Conservation (phyloP, 2,329 filamentous ascomycete species). For the Escovopsis sp. region DNA sequence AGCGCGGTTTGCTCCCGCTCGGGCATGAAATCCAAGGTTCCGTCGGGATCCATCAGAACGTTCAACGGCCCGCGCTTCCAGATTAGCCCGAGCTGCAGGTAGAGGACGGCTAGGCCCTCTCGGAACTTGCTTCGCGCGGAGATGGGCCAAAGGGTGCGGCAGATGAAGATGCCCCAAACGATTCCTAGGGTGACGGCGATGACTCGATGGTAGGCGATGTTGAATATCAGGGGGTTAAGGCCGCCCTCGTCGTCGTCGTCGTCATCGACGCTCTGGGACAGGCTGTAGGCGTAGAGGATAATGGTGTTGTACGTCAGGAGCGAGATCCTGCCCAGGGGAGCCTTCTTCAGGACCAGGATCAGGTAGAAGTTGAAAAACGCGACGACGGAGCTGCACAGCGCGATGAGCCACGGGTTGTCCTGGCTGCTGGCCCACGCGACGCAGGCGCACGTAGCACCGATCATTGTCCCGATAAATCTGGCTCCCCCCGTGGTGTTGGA, state of each 20-base stretch:
- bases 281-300: conserved; percentile 83
- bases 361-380: conserved; percentile 78
- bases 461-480: conserved; percentile 71
- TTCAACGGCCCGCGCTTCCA: conserved; percentile 90
- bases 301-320: conserved; percentile 93
- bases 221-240: conserved; percentile 64
- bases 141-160: conserved; percentile 83
- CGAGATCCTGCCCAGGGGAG: conserved; percentile 83
- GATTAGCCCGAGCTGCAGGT: conserved; percentile 86
- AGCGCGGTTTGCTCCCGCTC: conserved; percentile 78
- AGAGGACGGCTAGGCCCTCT: conserved; percentile 77
- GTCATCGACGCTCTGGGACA: conserved; percentile 65
- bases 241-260: conserved; percentile 84
- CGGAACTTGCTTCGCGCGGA: conserved; percentile 79
- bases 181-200: conserved; percentile 76
- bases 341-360: conserved; percentile 70
- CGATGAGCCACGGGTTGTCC: conserved; percentile 61
- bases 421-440: conserved; percentile 62
- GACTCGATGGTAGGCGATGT: conserved; percentile 80
- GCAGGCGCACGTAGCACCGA: conserved; percentile 64
- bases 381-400: conserved; percentile 68
- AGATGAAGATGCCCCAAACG: conserved; percentile 83
- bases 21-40: conserved; percentile 59
- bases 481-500: conserved; percentile 85
- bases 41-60: conserved; percentile 47